Percentiles rank a stretch among this genome's conserved stretches.
Conservation (phyloP, 148 eudicot genomes). For the Polygonum aviculare region DNA sequence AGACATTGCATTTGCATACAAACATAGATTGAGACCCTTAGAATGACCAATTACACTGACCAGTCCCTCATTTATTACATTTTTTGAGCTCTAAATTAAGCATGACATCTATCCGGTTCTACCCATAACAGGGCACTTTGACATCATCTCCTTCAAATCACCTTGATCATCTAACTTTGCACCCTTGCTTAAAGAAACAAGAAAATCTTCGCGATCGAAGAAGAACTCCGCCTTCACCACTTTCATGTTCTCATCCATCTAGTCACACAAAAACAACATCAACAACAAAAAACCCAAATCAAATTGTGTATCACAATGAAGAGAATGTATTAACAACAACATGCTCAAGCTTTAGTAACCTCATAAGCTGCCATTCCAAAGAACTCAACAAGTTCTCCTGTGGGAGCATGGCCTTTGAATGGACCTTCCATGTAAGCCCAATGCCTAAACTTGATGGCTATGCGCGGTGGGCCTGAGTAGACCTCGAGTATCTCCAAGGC, state of each 20-base stretch:
- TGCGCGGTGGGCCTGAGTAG: constrained; percentile 63
- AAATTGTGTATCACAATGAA: not conserved
- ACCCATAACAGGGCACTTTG: constrained; percentile 32
- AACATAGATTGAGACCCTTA: too few species aligned
- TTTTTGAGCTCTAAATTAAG: not conserved
- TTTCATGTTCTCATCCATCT: constrained; percentile 37
- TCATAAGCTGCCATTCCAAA: constrained; percentile 48
- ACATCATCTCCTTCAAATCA: constrained; percentile 10
- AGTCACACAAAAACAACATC: not conserved
- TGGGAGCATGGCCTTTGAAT: constrained; percentile 62
- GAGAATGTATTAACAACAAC: not conserved
- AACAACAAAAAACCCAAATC: not conserved
- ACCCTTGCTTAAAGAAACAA: constrained; percentile 49
- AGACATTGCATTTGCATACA: too few species aligned
- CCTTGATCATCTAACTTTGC: constrained; percentile 8
- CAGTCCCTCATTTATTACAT: not conserved
- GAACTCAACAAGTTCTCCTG: constrained; percentile 54
- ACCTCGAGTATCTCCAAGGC: constrained; percentile 63
- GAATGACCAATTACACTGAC: not conserved
- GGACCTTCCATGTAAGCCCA: constrained; percentile 91
- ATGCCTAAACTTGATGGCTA: constrained; percentile 75
- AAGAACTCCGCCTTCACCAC: constrained; percentile 57
- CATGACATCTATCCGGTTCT: not conserved
- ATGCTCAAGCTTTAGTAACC: constrained; percentile 19
- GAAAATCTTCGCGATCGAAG: constrained; percentile 59